Base-by-base conservation (phyloP, 148 eudicot genomes). In the Amaranthus hypochondriacus region DNA sequence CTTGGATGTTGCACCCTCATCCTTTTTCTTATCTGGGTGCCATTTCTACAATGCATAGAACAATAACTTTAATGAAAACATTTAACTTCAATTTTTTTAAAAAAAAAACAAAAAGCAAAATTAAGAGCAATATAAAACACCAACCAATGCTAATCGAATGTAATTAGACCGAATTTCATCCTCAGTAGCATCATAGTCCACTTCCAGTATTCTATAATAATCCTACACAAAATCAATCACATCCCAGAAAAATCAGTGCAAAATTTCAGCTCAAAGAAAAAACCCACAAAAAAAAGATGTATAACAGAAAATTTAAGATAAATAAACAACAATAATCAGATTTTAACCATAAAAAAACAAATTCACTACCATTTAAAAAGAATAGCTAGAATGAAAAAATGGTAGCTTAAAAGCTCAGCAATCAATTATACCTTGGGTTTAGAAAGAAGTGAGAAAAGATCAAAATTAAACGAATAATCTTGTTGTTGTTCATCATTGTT, bases 11-110 rank as follows among this genome's bases (percentile, higher is more conserved):
- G 90, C 81, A 21, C 57, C 91, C 75, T 87, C 81, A 14, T 73
- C 88, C 66, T 89, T 89, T 55, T 81, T 81, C 85, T 94, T 94
- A 78, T 94, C 98, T 9, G 98, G 98, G 79, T 94, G 98, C 96
- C 97, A 94, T 85, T 90, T 92, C 98, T 94, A 81, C 67, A 66
- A 49, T 81, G 65, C 75, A 81, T 60, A 67, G 54, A 44, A 7
- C 71, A 57, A 46, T 28, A 65, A 53, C 44, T 62, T 10, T 14
- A 64, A 5, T 50, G 51, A 66, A 43, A 62, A 47, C 67, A 65
- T 43, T 9, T 18, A 55, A 55, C 5, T 70, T 48, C 14, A 5
- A 55, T 18, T 18, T 4, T 13, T 15, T 8, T 8, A 0, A 58
- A 58, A 18, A 4, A 15, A 5, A 48, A 2, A 44, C 0, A 46